Evolutionary conservation across 2,329 filamentous ascomycete species (phyloP).

Genomic region (Colletotrichum liaoningense): DNA sequence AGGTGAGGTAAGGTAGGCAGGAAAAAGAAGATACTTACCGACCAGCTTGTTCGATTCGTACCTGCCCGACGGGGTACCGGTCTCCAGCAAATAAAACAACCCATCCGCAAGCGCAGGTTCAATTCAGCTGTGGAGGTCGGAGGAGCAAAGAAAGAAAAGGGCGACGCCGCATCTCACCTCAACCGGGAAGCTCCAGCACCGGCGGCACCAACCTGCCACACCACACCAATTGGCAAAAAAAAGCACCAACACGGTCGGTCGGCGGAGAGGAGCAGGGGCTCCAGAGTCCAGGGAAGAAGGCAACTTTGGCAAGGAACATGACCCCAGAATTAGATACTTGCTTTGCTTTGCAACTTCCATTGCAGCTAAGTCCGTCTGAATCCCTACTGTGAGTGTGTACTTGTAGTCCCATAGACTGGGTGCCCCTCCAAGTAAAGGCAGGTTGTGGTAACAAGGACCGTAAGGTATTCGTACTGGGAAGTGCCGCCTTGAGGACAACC

Average conservation of each 20-base stretch:
- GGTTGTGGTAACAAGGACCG: not conserved
- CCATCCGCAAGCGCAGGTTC: not conserved
- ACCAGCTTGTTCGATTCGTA: not conserved
- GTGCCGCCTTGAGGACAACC: too few relatives aligned
- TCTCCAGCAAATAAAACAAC: constrained; percentile 10
- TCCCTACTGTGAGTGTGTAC: too few relatives aligned
- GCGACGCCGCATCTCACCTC: not conserved
- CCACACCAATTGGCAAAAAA: not conserved
- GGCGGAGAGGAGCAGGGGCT: not conserved
- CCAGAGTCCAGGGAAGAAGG: too few relatives aligned
- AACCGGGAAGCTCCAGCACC: not conserved
- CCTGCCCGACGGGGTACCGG: not conserved
- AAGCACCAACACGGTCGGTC: not conserved
- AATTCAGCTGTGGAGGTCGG: not conserved
- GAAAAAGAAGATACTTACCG: not conserved
- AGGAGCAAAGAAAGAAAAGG: not conserved
- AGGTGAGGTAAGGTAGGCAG: not conserved
- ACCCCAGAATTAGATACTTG: not conserved
- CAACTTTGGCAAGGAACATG: not conserved
- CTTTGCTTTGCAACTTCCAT: not conserved
- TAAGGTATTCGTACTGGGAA: too few relatives aligned
- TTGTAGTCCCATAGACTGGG: too few relatives aligned
- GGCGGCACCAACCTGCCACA: not conserved
- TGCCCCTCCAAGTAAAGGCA: not conserved
- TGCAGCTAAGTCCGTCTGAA: not conserved